Conservation (phyloP, 192 early-diverging fungal species). For the Radiomyces spectabilis region DNA sequence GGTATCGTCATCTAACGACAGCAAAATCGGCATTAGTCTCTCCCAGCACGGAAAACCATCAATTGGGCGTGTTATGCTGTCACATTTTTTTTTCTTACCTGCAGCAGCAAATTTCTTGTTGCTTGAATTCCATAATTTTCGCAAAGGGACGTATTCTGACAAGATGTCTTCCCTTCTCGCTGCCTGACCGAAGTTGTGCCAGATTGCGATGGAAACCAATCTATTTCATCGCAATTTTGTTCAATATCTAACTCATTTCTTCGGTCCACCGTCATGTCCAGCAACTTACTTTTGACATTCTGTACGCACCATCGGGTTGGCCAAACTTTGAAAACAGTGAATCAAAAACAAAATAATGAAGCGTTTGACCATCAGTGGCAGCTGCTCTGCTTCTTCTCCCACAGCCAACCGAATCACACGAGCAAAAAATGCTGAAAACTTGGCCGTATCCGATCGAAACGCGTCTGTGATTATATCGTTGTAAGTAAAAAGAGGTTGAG, state of each 20-base stretch:
- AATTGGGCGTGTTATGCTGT: too few species aligned
- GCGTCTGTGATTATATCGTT: constrained; percentile 18
- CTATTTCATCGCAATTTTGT: constrained; percentile 11
- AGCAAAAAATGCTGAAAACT: constrained; percentile 53
- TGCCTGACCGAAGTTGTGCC: constrained; percentile 56
- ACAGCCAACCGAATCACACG: constrained; percentile 42
- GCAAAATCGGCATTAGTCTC: too few species aligned
- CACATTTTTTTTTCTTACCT: constrained; percentile 21
- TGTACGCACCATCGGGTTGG: constrained; percentile 63
- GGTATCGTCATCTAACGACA: constrained; percentile 33
- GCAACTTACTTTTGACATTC: constrained; percentile 60
- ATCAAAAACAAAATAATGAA: constrained; percentile 72
- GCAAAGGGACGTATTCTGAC: constrained; percentile 44
- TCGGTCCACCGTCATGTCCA: neutral
- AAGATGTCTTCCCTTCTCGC: constrained; percentile 55
- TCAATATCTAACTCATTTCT: neutral
- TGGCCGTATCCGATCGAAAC: constrained; percentile 31
- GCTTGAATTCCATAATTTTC: constrained; percentile 59
- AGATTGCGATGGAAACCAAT: constrained; percentile 66
- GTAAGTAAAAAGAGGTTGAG: neutral
- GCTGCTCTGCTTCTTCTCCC: constrained; percentile 13
- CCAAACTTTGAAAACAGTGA: constrained; percentile 78
- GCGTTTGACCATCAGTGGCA: constrained; percentile 31
- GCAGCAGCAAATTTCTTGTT: constrained; percentile 45
- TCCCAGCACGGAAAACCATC: too few species aligned